Percentiles rank a stretch among this genome's conserved stretches.
Conservation (phyloP, 2,329 filamentous ascomycete genomes). For the Penicillium sp. region DNA sequence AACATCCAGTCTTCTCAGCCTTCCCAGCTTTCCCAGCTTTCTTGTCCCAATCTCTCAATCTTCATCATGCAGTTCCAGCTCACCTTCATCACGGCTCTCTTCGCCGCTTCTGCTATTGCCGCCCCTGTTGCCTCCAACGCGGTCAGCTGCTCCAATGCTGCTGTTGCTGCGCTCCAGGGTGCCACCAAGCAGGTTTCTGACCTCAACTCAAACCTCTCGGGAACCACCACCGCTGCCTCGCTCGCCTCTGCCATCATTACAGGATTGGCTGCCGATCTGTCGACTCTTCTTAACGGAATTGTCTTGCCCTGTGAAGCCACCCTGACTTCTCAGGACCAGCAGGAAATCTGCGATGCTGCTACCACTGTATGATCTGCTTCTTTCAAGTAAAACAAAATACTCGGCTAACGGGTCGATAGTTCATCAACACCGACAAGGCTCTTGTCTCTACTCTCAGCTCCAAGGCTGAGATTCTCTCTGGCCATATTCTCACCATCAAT, state of each 20-base stretch:
- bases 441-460: neutral
- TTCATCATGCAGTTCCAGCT: slow-evolving; percentile 6
- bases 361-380: neutral
- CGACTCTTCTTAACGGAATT: neutral
- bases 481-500: neutral
- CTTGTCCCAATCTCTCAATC: neutral
- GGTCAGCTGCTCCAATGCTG: neutral
- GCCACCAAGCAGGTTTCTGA: neutral
- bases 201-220: neutral
- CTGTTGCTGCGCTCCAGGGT: neutral
- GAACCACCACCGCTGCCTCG: neutral
- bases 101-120: slow-evolving; percentile 1
- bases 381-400: neutral
- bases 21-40: too few relatives aligned
- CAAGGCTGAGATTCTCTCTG: neutral
- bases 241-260: neutral
- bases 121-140: neutral
- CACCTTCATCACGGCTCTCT: neutral
- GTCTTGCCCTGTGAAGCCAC: neutral
- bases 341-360: slow-evolving; percentile 1
- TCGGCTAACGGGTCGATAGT: neutral
- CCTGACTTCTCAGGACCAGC: neutral
- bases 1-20: neutral
- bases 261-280: neutral
- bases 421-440: neutral